These are phyloP conservation scores for Neodidymelliopsis sp. DNA, from an alignment of 2,329 filamentous ascomycete species.

Conservation along the genomic window DNA sequence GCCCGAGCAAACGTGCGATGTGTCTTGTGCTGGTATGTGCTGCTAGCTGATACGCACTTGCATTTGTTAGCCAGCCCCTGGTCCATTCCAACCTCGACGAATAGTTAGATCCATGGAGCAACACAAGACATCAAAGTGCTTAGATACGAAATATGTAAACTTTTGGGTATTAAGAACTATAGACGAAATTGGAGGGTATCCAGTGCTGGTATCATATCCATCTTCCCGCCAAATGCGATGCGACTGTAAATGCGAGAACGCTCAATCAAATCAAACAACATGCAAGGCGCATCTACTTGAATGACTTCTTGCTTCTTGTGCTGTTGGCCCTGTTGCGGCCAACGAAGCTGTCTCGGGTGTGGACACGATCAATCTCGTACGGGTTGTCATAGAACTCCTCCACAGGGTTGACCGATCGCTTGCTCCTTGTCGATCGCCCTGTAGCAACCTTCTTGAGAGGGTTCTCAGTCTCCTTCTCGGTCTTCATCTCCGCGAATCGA, in stretches of 20 bases:
- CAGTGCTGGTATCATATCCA: slow-evolving; percentile 22
- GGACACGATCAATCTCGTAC: slow-evolving; percentile 58
- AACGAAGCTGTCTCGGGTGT: slow-evolving; percentile 57
- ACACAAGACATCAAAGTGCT: too few relatives aligned
- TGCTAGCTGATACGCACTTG: slow-evolving; percentile 1
- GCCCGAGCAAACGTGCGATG: slow-evolving; percentile 11
- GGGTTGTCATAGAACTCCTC: slow-evolving; percentile 54
- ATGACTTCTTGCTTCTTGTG: slow-evolving; percentile 18
- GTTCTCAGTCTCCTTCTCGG: slow-evolving; percentile 41
- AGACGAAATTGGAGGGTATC: slow-evolving; percentile 30
- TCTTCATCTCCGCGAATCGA: slow-evolving; percentile 51
- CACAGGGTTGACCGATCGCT: slow-evolving; percentile 31
- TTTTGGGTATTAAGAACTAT: slow-evolving; percentile 16
- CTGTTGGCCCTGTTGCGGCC: slow-evolving; percentile 32
- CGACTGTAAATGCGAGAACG: slow-evolving; percentile 18
- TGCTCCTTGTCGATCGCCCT: slow-evolving; percentile 37
- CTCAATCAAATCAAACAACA: slow-evolving; percentile 15
- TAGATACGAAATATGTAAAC: too few relatives aligned
- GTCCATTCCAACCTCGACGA: too few relatives aligned
- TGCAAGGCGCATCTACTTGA: slow-evolving; percentile 7
- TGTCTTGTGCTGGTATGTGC: slow-evolving; percentile 20
- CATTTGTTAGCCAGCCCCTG: slow-evolving; percentile 2
- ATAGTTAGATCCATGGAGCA: too few relatives aligned
- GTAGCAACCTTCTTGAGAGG: slow-evolving; percentile 41
- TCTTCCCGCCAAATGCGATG: slow-evolving; percentile 16